Base-by-base conservation (phyloP, 106 monocot genomes). In the Dendrobium chrysotoxum region DNA sequence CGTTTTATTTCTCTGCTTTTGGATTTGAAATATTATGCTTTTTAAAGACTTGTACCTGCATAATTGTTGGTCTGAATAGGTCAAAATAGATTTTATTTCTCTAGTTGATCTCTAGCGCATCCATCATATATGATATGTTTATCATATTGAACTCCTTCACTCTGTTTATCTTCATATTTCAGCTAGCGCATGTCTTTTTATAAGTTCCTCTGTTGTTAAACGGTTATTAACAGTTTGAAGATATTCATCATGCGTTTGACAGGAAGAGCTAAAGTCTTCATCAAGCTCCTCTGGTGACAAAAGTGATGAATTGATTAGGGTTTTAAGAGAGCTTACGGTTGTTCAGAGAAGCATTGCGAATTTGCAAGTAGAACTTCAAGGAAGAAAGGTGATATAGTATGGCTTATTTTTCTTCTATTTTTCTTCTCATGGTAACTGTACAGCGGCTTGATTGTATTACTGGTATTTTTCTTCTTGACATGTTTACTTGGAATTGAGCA, bases 281-380 rank as follows among this genome's bases (percentile, higher is more conserved):
- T 76, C 86, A 21, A 78, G 77, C 61, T 77, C 84, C 28, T 78
- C 86, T 77, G 28, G 65, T 28, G 92, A 92, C 74, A 91, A 88
- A 82, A 86, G 89, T 55, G 90, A 95, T 82, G 92, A 98, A 50
- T 84, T 98, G 78, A 87, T 94, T 42, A 95, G 81, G 82, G 84
- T 98, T 70, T 80, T 98, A 74, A 92, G 92, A 84, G 92, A 98
- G 86, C 92, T 98, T 85, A 95, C 92, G 31, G 46, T 83, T 40
- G 92, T 91, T 5, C 97, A 98, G 54, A 78, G 92, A 53, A 98
- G 86, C 80, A 91, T 98, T 66, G 92, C 92, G 50, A 89, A 88
- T 81, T 79, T 98, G 82, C 97, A 98, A 88, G 97, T 98, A 12
- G 97, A 98, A 40, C 89, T 98, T 74, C 97, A 98, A 87, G 97